Percentiles rank a stretch among this genome's conserved stretches.
phyloP scores from a whole-genome alignment of 31 red algal genomes.

The Bonnemaisonia californica region DNA sequence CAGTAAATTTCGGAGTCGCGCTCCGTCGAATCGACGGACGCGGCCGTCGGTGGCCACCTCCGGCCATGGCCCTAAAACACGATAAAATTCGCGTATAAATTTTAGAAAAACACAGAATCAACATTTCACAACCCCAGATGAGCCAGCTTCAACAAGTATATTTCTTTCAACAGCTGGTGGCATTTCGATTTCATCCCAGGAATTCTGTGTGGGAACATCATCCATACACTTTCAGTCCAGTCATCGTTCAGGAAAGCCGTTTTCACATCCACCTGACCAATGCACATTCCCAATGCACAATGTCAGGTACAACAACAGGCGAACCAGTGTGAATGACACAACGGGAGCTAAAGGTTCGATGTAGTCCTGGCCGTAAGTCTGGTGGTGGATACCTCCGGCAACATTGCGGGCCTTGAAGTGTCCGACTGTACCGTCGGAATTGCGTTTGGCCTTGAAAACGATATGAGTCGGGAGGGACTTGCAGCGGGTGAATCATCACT shows the following conservation, averaged over 20 bases:
- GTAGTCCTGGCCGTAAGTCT: slow-evolving; percentile 2
- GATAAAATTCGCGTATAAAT: no score
- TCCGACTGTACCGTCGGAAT: slow-evolving; percentile 11
- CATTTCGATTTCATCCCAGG: not conserved
- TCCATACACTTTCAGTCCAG: not conserved
- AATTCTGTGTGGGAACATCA: slow-evolving; percentile 1
- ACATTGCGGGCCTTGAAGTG: slow-evolving; percentile 14
- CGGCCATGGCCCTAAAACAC: no score
- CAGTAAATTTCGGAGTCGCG: no score
- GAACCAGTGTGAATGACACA: not conserved
- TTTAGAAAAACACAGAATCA: no score
- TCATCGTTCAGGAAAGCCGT: slow-evolving; percentile 4
- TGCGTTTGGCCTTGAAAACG: slow-evolving; percentile 21
- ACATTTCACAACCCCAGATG: no score
- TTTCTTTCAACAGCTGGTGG: not conserved
- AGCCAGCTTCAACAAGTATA: slow-evolving; percentile 6
- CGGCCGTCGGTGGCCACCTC: no score
- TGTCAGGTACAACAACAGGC: not conserved
- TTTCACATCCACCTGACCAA: slow-evolving; percentile 5
- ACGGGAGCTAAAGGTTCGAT: not conserved
- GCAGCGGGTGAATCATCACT: not conserved
- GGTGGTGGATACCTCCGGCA: slow-evolving; percentile 41
- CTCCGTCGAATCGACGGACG: no score
- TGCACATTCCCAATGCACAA: not conserved
- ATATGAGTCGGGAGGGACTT: slow-evolving; percentile 28